A percentile compares a stretch with the other conserved stretches of the same genome.
These are phyloP conservation scores for Rhodosporidiobolus sp. DNA, from an alignment of 768 basidiomycete genomes.

Conservation along the genomic window DNA sequence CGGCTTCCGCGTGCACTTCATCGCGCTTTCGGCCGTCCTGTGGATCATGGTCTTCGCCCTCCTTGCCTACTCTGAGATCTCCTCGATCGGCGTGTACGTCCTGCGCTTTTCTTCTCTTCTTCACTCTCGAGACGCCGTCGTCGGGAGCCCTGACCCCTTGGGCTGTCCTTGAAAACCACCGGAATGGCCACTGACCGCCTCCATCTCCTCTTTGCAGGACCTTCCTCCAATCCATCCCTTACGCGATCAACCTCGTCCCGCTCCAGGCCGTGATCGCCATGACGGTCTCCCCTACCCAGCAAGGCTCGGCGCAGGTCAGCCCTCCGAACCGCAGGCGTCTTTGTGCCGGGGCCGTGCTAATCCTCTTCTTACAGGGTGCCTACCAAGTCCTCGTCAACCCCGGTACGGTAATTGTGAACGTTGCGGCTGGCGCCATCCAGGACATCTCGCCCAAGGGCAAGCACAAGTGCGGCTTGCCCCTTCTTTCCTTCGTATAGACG, in stretches of 20 bases:
- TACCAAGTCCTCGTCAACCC: not conserved
- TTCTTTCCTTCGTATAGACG: not conserved
- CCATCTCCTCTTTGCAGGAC: not conserved
- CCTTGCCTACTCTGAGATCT: not conserved
- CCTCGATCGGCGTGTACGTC: not conserved
- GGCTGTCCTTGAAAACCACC: too few relatives aligned
- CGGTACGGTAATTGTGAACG: not conserved
- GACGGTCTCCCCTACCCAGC: not conserved
- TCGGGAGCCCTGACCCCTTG: too few relatives aligned
- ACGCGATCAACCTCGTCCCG: not conserved
- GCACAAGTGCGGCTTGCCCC: not conserved
- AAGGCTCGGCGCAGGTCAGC: not conserved
- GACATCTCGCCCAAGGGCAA: not conserved
- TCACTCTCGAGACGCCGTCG: too few relatives aligned
- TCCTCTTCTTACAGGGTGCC: too few relatives aligned
- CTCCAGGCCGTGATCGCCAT: not conserved
- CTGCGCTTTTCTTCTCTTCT: too few relatives aligned
- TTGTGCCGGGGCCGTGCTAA: too few relatives aligned
- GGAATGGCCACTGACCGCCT: too few relatives aligned
- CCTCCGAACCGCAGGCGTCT: too few relatives aligned
- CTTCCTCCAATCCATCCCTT: not conserved
- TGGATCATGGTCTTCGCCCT: not conserved
- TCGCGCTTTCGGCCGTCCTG: not conserved
- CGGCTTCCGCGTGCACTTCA: slow-evolving; percentile 5
- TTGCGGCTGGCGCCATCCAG: not conserved